These are phyloP conservation scores for Platismatia glauca DNA, from an alignment of 495 filamentous ascomycete species.

Conservation along the genomic window DNA sequence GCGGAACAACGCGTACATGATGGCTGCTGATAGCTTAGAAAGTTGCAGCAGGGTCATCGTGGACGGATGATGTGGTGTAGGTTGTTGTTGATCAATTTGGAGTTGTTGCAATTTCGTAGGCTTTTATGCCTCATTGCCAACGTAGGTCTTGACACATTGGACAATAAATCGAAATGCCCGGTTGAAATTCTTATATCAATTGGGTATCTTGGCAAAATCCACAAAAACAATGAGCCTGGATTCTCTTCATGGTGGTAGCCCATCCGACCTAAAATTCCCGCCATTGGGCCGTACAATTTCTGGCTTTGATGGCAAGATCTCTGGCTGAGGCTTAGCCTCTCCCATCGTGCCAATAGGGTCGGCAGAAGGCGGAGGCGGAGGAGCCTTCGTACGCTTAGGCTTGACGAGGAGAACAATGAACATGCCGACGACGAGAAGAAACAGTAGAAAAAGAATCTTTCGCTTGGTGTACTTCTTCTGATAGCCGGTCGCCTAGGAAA, in stretches of 20 bases:
- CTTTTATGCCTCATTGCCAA: background rate
- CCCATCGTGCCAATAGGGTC: slow-evolving; percentile 13
- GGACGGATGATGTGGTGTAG: background rate
- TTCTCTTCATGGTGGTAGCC: slow-evolving; percentile 6
- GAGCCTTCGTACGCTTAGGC: slow-evolving; percentile 45
- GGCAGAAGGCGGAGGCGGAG: slow-evolving; percentile 7
- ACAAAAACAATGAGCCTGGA: background rate
- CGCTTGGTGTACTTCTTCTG: slow-evolving; percentile 82
- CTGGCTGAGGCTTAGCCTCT: slow-evolving; percentile 7
- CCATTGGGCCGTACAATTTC: slow-evolving; percentile 14
- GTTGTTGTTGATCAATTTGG: background rate
- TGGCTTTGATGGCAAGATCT: slow-evolving; percentile 1
- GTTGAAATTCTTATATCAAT: background rate
- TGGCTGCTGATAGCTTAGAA: background rate
- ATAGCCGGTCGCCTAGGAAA: slow-evolving; percentile 60
- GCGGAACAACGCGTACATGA: background rate
- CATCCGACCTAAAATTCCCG: background rate
- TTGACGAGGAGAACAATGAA: slow-evolving; percentile 83
- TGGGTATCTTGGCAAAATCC: slow-evolving; percentile 12
- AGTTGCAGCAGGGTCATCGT: background rate
- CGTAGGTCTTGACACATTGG: background rate
- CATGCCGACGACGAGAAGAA: slow-evolving; percentile 73
- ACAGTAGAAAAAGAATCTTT: slow-evolving; percentile 79
- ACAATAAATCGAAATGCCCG: background rate
- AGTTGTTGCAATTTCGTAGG: background rate